Percentiles rank a stretch among this genome's conserved stretches.
These are phyloP conservation scores for Ophiobolus disseminans DNA, from an alignment of 2,329 filamentous ascomycete genomes.

Conservation along the genomic window DNA sequence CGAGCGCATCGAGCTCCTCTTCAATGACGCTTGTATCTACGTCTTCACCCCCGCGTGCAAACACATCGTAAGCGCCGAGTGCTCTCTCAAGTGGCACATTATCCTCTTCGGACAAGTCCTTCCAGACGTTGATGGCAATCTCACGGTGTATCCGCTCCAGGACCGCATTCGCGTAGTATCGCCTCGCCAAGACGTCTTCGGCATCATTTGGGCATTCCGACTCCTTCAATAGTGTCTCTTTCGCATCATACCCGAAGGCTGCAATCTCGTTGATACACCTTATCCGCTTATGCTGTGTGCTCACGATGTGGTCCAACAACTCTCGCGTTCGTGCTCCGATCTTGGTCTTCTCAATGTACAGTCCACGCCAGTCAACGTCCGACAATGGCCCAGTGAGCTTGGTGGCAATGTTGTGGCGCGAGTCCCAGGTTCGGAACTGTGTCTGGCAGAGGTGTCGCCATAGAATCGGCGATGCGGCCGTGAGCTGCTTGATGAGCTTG, in stretches of 20 bases:
- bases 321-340: slow-evolving; percentile 44
- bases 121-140: slow-evolving; percentile 81
- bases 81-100: slow-evolving; percentile 72
- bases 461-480: slow-evolving; percentile 73
- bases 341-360: slow-evolving; percentile 47
- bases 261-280: slow-evolving; percentile 75
- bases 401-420: slow-evolving; percentile 44
- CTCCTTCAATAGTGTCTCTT: slow-evolving; percentile 79
- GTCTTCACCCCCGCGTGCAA: slow-evolving; percentile 74
- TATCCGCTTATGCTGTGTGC: slow-evolving; percentile 73
- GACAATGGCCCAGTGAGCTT: slow-evolving; percentile 56
- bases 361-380: slow-evolving; percentile 74
- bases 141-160: slow-evolving; percentile 82
- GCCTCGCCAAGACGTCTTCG: slow-evolving; percentile 79
- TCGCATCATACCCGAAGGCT: slow-evolving; percentile 81
- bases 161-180: slow-evolving; percentile 75
- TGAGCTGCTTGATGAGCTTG: slow-evolving; percentile 68
- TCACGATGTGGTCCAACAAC: slow-evolving; percentile 71
- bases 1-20: slow-evolving; percentile 69
- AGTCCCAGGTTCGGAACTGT: slow-evolving; percentile 78
- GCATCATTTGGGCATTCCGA: slow-evolving; percentile 64
- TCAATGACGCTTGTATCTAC: slow-evolving; percentile 74
- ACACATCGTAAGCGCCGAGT: slow-evolving; percentile 86
- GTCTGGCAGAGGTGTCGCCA: slow-evolving; percentile 79
- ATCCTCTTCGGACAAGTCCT: slow-evolving; percentile 59